Base-by-base conservation (phyloP, 257 asterid species). In the Echium plantagineum region DNA sequence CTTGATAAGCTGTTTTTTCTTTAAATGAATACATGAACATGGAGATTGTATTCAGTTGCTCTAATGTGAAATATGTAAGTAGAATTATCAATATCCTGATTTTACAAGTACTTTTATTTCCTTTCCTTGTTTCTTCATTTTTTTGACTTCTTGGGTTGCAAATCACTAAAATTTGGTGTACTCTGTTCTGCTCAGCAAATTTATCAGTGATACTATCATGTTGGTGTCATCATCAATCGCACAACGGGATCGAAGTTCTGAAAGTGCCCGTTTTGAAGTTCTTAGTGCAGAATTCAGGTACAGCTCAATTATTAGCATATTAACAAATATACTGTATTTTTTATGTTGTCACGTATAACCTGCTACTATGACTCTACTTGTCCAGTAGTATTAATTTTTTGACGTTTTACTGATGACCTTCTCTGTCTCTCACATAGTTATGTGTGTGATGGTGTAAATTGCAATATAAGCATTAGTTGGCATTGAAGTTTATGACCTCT, bases 201-300 rank as follows among this genome's bases (percentile, higher is more conserved):
- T 86, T 77, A 80, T 93, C 67, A 93, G 98, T 74, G 97, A 93
- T 68, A 70, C 79, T 72, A 74, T 93, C 67, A 77, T 93, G 94
- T 82, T 87, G 52, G 73, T 86, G 77, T 86, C 97, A 61, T 93
- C 97, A 74, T 93, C 98, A 61, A 81, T 75, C 69, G 73, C 95
- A 59, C 68, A 72, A 58, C 77, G 98, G 71, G 97, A 89, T 58
- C 84, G 97, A 61, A 83, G 82, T 62, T 83, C 97, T 59, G 98
- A 93, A 66, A 66, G 94, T 81, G 98, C 98, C 63, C 97, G 86
- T 63, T 89, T 93, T 81, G 98, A 93, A 71, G 73, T 93, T 60
- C 71, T 93, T 78, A 81, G 78, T 35, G 87, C 98, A 62, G 82
- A 80, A 46, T 78, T 81, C 90, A 93, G 98, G 98, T 93, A 67